Evolutionary conservation across 106 monocot species (phyloP), one percentile per base, ranked within the genome.

Genomic region (Amphibolis antarctica): DNA sequence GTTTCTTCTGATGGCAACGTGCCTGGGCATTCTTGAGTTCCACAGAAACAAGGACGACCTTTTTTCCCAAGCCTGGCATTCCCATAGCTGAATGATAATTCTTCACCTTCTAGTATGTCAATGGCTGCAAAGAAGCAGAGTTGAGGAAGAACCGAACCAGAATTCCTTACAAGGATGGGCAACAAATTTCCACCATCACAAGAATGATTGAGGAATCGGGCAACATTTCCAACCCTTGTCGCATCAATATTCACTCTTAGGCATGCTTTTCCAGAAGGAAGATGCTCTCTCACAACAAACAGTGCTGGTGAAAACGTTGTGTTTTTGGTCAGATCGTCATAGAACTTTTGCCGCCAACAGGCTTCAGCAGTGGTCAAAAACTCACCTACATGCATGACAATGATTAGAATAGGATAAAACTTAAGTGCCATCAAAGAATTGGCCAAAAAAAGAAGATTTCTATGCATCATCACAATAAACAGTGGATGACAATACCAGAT

Each of bases 161-260:
- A 65, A 76, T 66, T 78, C 60, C 96, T 82, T 19, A 96, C 84
- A 61, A 96, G 50, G 13, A 84, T 49, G 9, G 71, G 11, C 5
- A 28, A 55, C 54, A 96, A 60, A 65, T 96, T 96, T n/a, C 90
- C 96, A 43, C 90, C 96, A 68, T 84, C 86, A 45, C 90, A 96
- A 1, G 86, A 89, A 61, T 96, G 96, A 46, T 96, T 96, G 48
- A 96, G 82, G 66, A 96, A 96, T 9, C 96, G 83, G 30, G 86
- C 86, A 1, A 75, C 70, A 60, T 90, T 96, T 51, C 96, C 96
- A 18, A 82, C 43, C 56, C 62, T 77, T 12, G 90, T 96, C 11
- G 96, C 90, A 63, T 96, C 90, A 23, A 96, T 84, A 53, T 96
- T 96, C 14, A 86, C 67, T 55, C 96, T 82, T 26, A 96, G 51